phyloP scores from a whole-genome alignment of 345 rosid species.

The Linum trigynum region DNA sequence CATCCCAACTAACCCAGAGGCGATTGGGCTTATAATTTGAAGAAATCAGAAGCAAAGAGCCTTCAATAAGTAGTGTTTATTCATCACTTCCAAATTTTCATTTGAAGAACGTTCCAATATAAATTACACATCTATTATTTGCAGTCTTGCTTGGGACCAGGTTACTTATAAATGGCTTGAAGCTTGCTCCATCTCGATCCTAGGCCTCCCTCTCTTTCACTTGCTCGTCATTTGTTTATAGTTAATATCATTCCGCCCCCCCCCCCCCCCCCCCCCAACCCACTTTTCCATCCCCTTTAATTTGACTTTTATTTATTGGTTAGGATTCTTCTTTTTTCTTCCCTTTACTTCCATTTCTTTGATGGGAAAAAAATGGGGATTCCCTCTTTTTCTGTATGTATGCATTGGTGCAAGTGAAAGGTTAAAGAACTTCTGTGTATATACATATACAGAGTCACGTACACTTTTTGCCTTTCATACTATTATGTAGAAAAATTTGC shows the following conservation, averaged over 20 bases:
- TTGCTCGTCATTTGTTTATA: too few relatives aligned
- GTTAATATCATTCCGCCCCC: too few relatives aligned
- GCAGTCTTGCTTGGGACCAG: too few relatives aligned
- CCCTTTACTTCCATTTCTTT: slow-evolving; percentile 15
- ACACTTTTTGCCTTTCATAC: too few relatives aligned
- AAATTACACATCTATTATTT: slow-evolving; percentile 27
- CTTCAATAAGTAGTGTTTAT: slow-evolving; percentile 12
- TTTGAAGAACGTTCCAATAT: slow-evolving; percentile 42
- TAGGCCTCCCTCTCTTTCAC: not conserved
- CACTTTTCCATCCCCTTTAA: not conserved
- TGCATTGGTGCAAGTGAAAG: slow-evolving; percentile 47
- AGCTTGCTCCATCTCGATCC: slow-evolving; percentile 36
- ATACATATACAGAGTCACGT: too few relatives aligned
- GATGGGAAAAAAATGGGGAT: slow-evolving; percentile 13
- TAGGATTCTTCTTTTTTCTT: not conserved
- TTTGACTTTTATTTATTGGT: not conserved
- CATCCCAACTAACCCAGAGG: too few relatives aligned
- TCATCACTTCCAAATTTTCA: slow-evolving; percentile 29
- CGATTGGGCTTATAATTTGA: too few relatives aligned
- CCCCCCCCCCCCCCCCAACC: too few relatives aligned
- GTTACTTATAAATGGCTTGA: too few relatives aligned
- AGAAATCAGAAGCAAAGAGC: slow-evolving; percentile 30
- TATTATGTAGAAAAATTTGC: too few relatives aligned
- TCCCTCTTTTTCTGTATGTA: slow-evolving; percentile 11
- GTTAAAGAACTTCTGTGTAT: slow-evolving; percentile 32